Conservation (phyloP, 1,284 basidiomycete species). For the Athelia psychrophila region DNA sequence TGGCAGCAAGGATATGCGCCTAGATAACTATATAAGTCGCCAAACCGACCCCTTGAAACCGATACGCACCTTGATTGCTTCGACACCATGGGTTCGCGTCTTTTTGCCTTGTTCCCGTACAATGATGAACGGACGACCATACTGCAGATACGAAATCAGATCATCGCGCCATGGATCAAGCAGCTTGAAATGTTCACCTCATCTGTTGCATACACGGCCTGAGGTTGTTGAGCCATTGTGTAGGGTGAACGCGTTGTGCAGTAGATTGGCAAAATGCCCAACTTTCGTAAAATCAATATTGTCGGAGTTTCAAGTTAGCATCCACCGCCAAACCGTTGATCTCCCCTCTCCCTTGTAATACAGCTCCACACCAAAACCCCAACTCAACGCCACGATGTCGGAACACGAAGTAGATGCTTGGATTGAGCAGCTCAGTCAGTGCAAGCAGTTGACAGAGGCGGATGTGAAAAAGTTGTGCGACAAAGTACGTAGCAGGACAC, state of each 20-base stretch:
- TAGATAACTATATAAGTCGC: constrained; percentile 25
- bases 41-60: not conserved
- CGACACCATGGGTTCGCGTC: constrained; percentile 90
- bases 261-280: not conserved
- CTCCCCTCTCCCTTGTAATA: not conserved
- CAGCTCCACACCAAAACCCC: constrained; percentile 2
- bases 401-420: constrained; percentile 88
- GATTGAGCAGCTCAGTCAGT: constrained; percentile 97
- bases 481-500: constrained; percentile 68
- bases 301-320: constrained; percentile 1
- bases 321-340: not conserved
- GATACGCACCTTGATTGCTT: constrained; percentile 87
- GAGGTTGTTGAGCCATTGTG: constrained; percentile 40
- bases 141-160: constrained; percentile 44
- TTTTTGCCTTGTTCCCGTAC: constrained; percentile 94
- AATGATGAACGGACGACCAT: constrained; percentile 97
- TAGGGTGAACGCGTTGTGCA: not conserved
- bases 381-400: constrained; percentile 41
- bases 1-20: constrained; percentile 94
- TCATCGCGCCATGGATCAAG: constrained; percentile 14
- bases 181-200: constrained; percentile 54
- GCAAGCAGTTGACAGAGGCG: constrained; percentile 94
- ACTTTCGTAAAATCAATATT: not conserved
- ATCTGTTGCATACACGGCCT: constrained; percentile 87
- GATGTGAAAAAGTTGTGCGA: constrained; percentile 99